Conservation (phyloP, 2,329 filamentous ascomycete species). For the Fusarium sp. region DNA sequence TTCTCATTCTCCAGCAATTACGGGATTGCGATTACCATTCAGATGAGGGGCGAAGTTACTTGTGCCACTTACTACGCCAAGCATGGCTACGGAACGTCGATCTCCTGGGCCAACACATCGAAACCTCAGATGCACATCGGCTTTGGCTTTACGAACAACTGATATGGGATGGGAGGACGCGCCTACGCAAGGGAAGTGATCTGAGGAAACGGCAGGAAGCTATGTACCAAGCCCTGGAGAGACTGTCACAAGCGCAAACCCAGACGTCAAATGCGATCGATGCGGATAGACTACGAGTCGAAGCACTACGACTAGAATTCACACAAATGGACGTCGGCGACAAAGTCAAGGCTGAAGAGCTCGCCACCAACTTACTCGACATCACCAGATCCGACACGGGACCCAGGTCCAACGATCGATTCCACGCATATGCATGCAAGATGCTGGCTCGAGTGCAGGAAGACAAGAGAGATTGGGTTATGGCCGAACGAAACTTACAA, state of each 20-base stretch:
- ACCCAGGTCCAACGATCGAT: slow-evolving; percentile 50
- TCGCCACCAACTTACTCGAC: slow-evolving; percentile 48
- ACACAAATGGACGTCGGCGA: slow-evolving; percentile 55
- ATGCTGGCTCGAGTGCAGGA: slow-evolving; percentile 54
- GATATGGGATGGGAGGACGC: slow-evolving; percentile 55
- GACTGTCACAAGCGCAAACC: slow-evolving; percentile 36
- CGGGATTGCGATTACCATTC: slow-evolving; percentile 49
- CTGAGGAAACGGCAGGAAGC: slow-evolving; percentile 44
- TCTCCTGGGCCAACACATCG: slow-evolving; percentile 49
- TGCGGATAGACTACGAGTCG: slow-evolving; percentile 48
- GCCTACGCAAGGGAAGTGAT: slow-evolving; percentile 50
- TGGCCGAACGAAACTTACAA: slow-evolving; percentile 51
- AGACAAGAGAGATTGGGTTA: slow-evolving; percentile 49
- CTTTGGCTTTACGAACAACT: slow-evolving; percentile 56
- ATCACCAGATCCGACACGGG: slow-evolving; percentile 41
- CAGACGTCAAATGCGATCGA: slow-evolving; percentile 21
- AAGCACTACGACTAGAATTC: slow-evolving; percentile 53
- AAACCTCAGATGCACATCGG: slow-evolving; percentile 46
- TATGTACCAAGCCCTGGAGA: slow-evolving; percentile 50
- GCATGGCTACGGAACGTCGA: slow-evolving; percentile 55
- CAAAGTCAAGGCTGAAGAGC: slow-evolving; percentile 47
- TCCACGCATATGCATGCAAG: slow-evolving; percentile 55
- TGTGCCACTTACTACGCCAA: slow-evolving; percentile 51
- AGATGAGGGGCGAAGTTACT: slow-evolving; percentile 48
- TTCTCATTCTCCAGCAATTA: slow-evolving; percentile 51